Conservation (phyloP, 345 rosid species). For the Pugionium dolabratum region DNA sequence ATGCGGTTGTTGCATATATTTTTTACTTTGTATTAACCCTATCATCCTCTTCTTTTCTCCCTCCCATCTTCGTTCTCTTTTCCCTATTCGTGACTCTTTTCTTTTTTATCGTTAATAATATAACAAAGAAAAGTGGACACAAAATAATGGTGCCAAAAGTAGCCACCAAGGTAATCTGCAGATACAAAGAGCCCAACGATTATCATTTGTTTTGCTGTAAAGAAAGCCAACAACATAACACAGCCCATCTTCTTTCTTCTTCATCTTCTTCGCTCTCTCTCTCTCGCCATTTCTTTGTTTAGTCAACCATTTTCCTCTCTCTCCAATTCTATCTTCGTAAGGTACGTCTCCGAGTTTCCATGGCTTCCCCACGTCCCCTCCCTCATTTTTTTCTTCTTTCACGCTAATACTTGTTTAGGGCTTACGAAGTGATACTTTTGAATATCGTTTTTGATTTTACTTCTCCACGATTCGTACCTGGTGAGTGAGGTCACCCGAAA, state of each 20-base stretch:
- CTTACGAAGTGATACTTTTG: background rate
- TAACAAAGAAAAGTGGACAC: no score
- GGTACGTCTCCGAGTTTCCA: slow-evolving; percentile 39
- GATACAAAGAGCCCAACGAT: no score
- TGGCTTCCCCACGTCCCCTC: slow-evolving; percentile 28
- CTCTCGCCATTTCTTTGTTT: background rate
- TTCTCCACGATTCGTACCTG: slow-evolving; percentile 17
- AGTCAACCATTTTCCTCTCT: slow-evolving; percentile 30
- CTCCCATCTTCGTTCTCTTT: no score
- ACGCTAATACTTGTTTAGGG: background rate
- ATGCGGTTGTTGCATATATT: no score
- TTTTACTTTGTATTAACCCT: no score
- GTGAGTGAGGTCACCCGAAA: slow-evolving; percentile 8
- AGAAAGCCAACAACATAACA: slow-evolving; percentile 7
- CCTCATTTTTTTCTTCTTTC: background rate
- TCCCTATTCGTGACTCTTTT: no score
- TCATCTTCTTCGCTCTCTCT: background rate
- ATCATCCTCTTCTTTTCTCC: no score
- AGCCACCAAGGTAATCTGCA: no score
- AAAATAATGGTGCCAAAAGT: background rate
- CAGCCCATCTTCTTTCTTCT: slow-evolving; percentile 5
- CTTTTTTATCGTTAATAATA: no score
- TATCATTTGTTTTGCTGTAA: slow-evolving; percentile 5
- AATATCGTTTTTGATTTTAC: slow-evolving; percentile 5
- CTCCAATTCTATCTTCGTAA: slow-evolving; percentile 17